Percentiles rank a stretch among this genome's conserved stretches.
Conservation (phyloP, 129 eudicot genomes). For the Pulicaria dysenterica region DNA sequence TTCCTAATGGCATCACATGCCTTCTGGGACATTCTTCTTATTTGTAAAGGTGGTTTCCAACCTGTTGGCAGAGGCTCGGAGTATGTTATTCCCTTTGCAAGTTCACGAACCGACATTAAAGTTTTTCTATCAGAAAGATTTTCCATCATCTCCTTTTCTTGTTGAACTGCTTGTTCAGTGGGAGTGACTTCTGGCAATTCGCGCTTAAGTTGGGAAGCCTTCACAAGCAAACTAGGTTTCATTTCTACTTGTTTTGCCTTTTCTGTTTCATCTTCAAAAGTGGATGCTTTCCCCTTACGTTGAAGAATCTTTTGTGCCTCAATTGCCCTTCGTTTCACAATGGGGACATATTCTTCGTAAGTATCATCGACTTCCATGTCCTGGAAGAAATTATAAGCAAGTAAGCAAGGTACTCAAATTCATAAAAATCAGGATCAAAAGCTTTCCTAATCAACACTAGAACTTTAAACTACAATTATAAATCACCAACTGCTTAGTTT, state of each 20-base stretch:
- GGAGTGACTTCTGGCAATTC: slow-evolving; percentile 71
- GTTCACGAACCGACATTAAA: slow-evolving; percentile 71
- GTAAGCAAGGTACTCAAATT: slow-evolving; percentile 17
- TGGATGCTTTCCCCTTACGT: slow-evolving; percentile 57
- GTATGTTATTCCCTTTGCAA: slow-evolving; percentile 77
- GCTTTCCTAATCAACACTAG: neutral
- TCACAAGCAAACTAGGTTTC: slow-evolving; percentile 70
- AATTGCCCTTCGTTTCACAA: slow-evolving; percentile 74
- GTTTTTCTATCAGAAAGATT: slow-evolving; percentile 63
- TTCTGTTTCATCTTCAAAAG: slow-evolving; percentile 57
- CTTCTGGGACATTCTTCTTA: slow-evolving; percentile 61
- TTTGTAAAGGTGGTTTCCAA: slow-evolving; percentile 75
- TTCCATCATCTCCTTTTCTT: slow-evolving; percentile 85
- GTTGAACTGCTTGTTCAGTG: slow-evolving; percentile 63
- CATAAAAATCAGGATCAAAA: neutral
- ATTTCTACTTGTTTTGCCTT: slow-evolving; percentile 52
- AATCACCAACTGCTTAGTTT: neutral
- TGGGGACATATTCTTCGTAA: slow-evolving; percentile 70
- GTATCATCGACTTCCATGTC: slow-evolving; percentile 61
- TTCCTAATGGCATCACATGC: slow-evolving; percentile 57
- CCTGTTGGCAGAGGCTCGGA: slow-evolving; percentile 66
- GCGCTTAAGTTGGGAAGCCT: slow-evolving; percentile 74
- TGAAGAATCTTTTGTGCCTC: slow-evolving; percentile 77
- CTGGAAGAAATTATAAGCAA: slow-evolving; percentile 23
- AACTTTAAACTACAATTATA: neutral